Conservation (phyloP, 2,329 filamentous ascomycete genomes). For the Trichoderma afroharzianum region DNA sequence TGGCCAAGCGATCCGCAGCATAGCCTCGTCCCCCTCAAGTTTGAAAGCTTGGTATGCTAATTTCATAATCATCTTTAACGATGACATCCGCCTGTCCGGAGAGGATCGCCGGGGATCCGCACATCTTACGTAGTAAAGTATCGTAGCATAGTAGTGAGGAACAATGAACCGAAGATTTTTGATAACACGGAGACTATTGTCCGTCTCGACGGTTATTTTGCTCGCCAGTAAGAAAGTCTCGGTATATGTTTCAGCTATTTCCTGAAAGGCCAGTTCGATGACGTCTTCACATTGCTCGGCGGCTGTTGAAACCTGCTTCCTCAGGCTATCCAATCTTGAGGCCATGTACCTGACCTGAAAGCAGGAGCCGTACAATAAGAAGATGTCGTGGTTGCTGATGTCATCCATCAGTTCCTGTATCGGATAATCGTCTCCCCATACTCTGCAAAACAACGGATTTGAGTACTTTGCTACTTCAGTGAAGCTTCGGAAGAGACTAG, state of each 20-base stretch:
- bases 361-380: neutral
- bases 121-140: neutral
- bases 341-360: neutral
- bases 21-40: neutral
- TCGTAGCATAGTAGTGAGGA: neutral
- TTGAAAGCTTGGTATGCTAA: neutral
- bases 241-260: neutral
- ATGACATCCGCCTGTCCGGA: neutral
- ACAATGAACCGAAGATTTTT: neutral
- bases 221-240: neutral
- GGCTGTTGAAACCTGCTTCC: neutral
- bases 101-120: neutral
- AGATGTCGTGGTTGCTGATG: neutral
- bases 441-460: neutral
- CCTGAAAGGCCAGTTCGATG: neutral
- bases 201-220: neutral
- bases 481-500: neutral
- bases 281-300: neutral
- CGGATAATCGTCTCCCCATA: neutral
- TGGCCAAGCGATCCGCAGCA: neutral
- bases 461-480: neutral
- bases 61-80: neutral
- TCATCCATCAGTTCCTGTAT: neutral
- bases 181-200: neutral
- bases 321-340: neutral